These are phyloP conservation scores for Kuraishia piskuri DNA, from an alignment of 805 yeast species.

Conservation along the genomic window DNA sequence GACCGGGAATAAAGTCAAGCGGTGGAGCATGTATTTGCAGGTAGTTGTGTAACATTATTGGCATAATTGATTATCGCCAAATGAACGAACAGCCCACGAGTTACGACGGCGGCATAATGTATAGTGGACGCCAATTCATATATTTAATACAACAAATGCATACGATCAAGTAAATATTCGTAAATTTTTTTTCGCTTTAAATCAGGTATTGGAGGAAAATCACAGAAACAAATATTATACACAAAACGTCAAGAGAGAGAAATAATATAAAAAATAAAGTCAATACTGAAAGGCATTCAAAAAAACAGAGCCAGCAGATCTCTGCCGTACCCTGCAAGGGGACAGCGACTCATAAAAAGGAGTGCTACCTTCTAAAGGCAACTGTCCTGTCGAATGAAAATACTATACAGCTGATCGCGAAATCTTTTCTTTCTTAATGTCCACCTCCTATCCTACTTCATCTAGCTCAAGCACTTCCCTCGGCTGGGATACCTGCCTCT, in stretches of 20 bases:
- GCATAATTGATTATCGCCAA: no score
- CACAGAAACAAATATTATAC: background rate
- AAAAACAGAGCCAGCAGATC: background rate
- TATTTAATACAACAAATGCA: background rate
- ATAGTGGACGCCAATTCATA: conserved; percentile 2
- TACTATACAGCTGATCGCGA: background rate
- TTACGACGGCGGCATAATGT: background rate
- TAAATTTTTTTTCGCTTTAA: background rate
- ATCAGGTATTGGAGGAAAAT: background rate
- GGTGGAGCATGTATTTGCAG: no score
- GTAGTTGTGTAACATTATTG: no score
- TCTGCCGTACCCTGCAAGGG: background rate
- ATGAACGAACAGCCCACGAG: no score
- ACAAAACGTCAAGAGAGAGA: background rate
- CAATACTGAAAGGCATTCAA: background rate
- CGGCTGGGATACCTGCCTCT: background rate
- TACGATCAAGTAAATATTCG: background rate
- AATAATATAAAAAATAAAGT: background rate
- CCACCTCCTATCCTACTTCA: background rate
- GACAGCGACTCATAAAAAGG: background rate
- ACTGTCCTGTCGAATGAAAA: background rate
- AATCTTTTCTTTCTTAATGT: background rate
- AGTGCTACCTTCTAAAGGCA: background rate
- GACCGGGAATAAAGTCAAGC: background rate
- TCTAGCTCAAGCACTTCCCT: background rate